phyloP scores from a whole-genome alignment of 257 asterid genomes.

The Buddleja alternifolia region DNA sequence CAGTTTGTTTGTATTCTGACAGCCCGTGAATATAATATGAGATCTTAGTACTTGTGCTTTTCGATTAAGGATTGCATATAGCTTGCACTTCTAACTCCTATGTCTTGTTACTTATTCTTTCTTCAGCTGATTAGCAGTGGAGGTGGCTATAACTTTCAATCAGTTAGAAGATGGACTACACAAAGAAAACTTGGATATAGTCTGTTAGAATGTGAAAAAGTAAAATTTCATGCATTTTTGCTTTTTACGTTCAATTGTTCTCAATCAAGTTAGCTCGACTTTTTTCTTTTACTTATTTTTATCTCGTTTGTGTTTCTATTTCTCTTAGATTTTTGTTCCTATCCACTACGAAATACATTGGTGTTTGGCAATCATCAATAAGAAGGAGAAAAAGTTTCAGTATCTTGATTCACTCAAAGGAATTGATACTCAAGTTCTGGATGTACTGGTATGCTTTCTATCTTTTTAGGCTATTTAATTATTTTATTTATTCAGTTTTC shows the following conservation, averaged over 20 bases:
- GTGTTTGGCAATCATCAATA: conserved; percentile 70
- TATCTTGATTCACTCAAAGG: conserved; percentile 70
- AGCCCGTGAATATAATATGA: too few relatives aligned
- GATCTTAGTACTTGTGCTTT: background rate
- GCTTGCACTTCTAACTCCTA: background rate
- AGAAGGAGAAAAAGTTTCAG: conserved; percentile 64
- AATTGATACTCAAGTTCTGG: conserved; percentile 40
- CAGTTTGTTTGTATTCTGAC: too few relatives aligned
- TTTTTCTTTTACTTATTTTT: background rate
- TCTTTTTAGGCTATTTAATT: background rate
- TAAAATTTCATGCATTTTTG: conserved; percentile 21
- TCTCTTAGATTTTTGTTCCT: conserved; percentile 83
- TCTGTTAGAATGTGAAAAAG: conserved; percentile 69
- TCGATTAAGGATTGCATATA: too few relatives aligned
- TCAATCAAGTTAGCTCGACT: background rate
- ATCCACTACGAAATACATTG: conserved; percentile 68
- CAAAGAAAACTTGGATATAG: conserved; percentile 58
- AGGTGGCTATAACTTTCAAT: conserved; percentile 46
- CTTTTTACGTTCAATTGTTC: background rate
- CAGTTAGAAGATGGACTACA: conserved; percentile 70
- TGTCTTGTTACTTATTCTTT: background rate
- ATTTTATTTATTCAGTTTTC: background rate
- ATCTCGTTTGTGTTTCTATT: background rate
- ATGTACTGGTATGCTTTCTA: conserved; percentile 42
- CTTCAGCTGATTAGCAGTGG: conserved; percentile 21